Conservation (phyloP, 2,329 filamentous ascomycete species). For the Sarocladium brachiariae region DNA sequence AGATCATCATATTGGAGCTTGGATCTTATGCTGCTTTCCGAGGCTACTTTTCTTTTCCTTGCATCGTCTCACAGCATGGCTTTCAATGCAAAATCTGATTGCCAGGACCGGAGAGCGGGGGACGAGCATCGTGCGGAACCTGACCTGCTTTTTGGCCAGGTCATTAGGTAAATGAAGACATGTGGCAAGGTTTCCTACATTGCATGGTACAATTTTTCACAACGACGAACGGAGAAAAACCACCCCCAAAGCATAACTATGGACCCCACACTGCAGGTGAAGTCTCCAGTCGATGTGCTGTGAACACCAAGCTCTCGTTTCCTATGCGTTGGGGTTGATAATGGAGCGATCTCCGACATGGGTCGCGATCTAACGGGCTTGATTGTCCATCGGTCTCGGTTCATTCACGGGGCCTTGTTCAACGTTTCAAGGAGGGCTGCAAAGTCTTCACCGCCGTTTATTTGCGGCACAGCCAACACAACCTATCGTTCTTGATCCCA, state of each 20-base stretch:
- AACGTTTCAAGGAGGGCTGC: too few species aligned
- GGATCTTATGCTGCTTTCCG: not conserved
- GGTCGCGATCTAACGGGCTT: not conserved
- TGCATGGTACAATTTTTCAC: not conserved
- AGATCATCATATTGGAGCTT: not conserved
- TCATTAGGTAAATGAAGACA: not conserved
- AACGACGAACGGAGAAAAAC: too few species aligned
- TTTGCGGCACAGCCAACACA: too few species aligned
- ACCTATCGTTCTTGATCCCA: too few species aligned
- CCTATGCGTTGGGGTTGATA: not conserved
- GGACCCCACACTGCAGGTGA: not conserved
- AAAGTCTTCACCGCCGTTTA: too few species aligned
- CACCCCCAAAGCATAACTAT: too few species aligned
- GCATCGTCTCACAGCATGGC: not conserved
- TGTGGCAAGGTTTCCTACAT: slow-evolving; percentile 1
- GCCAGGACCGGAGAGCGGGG: slow-evolving; percentile 3
- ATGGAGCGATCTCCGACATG: not conserved
- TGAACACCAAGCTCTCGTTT: not conserved
- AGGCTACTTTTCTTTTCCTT: not conserved
- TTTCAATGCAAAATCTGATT: not conserved
- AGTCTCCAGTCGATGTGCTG: not conserved
- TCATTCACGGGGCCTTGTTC: not conserved
- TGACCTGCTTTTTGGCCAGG: slow-evolving; percentile 1
- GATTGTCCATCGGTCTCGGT: not conserved
- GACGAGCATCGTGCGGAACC: not conserved